These are phyloP conservation scores for Cryphonectria radicalis DNA, from an alignment of 2,329 filamentous ascomycete genomes.

Conservation along the genomic window DNA sequence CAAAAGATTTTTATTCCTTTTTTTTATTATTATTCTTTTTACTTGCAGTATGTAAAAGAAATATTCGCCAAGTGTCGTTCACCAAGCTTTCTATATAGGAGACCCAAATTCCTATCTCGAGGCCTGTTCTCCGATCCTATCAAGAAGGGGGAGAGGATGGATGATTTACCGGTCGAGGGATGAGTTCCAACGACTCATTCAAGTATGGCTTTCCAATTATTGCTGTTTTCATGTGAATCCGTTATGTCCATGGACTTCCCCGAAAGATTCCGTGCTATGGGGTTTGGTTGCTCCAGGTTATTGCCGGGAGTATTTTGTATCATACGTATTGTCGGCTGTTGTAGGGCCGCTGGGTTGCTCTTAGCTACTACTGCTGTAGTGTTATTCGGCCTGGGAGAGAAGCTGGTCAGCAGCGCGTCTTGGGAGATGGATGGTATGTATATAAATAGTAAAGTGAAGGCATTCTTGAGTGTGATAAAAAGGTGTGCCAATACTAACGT, in stretches of 20 bases:
- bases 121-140: not conserved
- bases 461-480: not conserved
- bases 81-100: not conserved
- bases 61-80: not conserved
- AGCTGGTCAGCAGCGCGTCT: not conserved
- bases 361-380: not conserved
- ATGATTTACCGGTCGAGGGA: not conserved
- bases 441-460: not conserved
- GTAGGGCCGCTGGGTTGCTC: not conserved
- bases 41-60: not conserved
- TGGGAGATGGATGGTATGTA: not conserved
- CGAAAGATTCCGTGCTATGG: not conserved
- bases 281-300: not conserved
- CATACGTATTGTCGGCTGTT: not conserved
- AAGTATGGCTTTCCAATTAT: constrained; percentile 5
- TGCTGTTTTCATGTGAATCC: not conserved
- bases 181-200: not conserved
- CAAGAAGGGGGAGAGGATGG: too few relatives aligned
- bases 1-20: too few relatives aligned
- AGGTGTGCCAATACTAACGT: not conserved
- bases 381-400: not conserved
- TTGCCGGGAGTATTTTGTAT: not conserved
- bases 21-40: too few relatives aligned
- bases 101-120: not conserved
- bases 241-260: not conserved